Percentiles rank a stretch among this genome's conserved stretches.
These are phyloP conservation scores for Solanum neorickii DNA, from an alignment of 257 asterid genomes.

Conservation along the genomic window DNA sequence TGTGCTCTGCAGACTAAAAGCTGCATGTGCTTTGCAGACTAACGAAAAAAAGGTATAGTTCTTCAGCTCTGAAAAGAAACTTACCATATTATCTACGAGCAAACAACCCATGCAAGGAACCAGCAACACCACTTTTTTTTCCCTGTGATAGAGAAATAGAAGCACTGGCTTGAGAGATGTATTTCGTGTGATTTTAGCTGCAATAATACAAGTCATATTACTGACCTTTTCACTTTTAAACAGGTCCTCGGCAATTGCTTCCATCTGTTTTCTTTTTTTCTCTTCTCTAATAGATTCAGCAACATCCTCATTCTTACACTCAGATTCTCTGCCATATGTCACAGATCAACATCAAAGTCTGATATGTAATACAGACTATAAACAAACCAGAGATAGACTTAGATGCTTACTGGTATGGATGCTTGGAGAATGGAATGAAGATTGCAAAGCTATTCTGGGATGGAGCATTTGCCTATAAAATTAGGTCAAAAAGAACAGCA, in stretches of 20 bases:
- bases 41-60: background rate
- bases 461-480: slow-evolving; percentile 35
- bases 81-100: slow-evolving; percentile 3
- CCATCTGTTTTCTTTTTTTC: slow-evolving; percentile 80
- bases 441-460: slow-evolving; percentile 79
- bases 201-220: background rate
- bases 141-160: background rate
- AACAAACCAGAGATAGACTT: background rate
- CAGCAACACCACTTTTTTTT: background rate
- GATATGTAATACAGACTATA: background rate
- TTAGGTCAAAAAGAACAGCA: background rate
- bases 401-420: slow-evolving; percentile 62
- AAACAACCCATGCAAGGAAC: slow-evolving; percentile 1
- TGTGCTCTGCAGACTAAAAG: background rate
- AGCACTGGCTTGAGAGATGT: background rate
- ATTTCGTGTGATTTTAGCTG: background rate
- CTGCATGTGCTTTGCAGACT: background rate
- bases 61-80: background rate
- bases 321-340: slow-evolving; percentile 45
- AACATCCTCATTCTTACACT: slow-evolving; percentile 57
- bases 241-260: slow-evolving; percentile 86
- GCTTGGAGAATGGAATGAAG: slow-evolving; percentile 66
- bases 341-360: background rate
- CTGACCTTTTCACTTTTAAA: slow-evolving; percentile 69
- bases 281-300: slow-evolving; percentile 64